phyloP scores from a whole-genome alignment of 108 stramenopile species.

The Thalassiosira profunda region DNA sequence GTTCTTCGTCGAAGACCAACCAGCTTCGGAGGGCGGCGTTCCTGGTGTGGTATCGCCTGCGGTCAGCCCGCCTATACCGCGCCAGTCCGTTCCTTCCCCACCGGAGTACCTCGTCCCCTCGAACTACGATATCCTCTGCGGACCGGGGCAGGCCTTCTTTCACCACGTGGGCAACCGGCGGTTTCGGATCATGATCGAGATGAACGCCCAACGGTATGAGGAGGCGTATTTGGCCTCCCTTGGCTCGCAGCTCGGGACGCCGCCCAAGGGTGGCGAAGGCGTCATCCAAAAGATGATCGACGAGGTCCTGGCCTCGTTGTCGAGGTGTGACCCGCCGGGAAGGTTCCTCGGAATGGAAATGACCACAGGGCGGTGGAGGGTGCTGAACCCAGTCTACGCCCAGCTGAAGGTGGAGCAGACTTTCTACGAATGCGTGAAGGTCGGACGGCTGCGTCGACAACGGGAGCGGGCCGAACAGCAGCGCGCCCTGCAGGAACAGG shows the following conservation, averaged over 20 bases:
- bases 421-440: slow-evolving; percentile 37
- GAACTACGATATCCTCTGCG: slow-evolving; percentile 39
- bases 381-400: slow-evolving; percentile 24
- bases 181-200: slow-evolving; percentile 42
- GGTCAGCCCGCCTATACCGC: background rate
- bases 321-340: slow-evolving; percentile 27
- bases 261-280: background rate
- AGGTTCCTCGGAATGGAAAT: slow-evolving; percentile 45
- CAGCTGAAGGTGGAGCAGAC: slow-evolving; percentile 34
- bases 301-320: slow-evolving; percentile 16
- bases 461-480: background rate
- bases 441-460: background rate
- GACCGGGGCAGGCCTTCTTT: slow-evolving; percentile 22
- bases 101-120: slow-evolving; percentile 22
- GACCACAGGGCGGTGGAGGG: slow-evolving; percentile 30
- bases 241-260: background rate
- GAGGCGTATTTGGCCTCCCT: background rate
- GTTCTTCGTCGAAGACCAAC: slow-evolving; percentile 22
- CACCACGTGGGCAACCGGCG: slow-evolving; percentile 44
- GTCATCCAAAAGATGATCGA: slow-evolving; percentile 19
- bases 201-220: slow-evolving; percentile 25
- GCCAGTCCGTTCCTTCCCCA: background rate
- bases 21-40: too few species aligned
- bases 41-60: too few species aligned
- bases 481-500: too few species aligned